Evolutionary conservation across 495 filamentous ascomycete genomes (phyloP).

Genomic region (Acidomyces sp.): DNA sequence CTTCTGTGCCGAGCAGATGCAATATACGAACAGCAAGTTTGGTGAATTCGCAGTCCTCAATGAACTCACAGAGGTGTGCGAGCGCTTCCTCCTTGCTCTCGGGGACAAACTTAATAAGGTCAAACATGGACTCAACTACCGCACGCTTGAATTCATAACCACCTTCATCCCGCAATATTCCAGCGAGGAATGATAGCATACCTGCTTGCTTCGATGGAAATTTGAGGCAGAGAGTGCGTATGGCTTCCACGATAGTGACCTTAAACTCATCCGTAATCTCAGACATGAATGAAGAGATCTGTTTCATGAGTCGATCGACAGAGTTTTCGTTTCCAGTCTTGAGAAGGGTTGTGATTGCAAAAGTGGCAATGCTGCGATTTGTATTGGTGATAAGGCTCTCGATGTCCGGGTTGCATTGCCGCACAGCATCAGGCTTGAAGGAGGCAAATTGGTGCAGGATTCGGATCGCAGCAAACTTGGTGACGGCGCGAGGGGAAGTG

Average conservation of each 20-base stretch:
- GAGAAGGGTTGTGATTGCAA: conserved; percentile 91
- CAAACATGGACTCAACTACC: conserved; percentile 98
- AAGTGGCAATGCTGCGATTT: conserved; percentile 95
- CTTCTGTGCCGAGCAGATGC: conserved; percentile 85
- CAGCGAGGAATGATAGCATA: conserved; percentile 92
- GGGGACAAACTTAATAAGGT: conserved; percentile 96
- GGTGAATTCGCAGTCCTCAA: conserved; percentile 98
- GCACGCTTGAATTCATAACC: conserved; percentile 97
- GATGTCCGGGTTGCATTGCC: conserved; percentile 91
- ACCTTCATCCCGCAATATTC: conserved; percentile 88
- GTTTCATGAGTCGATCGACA: conserved; percentile 96
- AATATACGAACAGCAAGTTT: conserved; percentile 93
- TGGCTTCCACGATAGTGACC: conserved; percentile 97
- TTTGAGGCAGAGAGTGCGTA: conserved; percentile 89
- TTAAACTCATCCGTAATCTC: conserved; percentile 99
- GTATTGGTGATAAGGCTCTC: conserved; percentile 89
- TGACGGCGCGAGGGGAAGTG: conserved; percentile 88
- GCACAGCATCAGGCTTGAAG: conserved; percentile 86
- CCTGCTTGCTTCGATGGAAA: conserved; percentile 97
- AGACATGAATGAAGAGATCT: conserved; percentile 89
- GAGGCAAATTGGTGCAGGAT: conserved; percentile 93
- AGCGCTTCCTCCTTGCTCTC: conserved; percentile 96
- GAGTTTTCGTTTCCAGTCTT: conserved; percentile 97
- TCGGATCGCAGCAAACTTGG: conserved; percentile 93
- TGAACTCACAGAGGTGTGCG: conserved; percentile 95